Percentiles rank a stretch among this genome's conserved stretches.
Evolutionary conservation across 176 grass and related monocot genomes (phyloP).

Genomic region (Musa acuminata): DNA sequence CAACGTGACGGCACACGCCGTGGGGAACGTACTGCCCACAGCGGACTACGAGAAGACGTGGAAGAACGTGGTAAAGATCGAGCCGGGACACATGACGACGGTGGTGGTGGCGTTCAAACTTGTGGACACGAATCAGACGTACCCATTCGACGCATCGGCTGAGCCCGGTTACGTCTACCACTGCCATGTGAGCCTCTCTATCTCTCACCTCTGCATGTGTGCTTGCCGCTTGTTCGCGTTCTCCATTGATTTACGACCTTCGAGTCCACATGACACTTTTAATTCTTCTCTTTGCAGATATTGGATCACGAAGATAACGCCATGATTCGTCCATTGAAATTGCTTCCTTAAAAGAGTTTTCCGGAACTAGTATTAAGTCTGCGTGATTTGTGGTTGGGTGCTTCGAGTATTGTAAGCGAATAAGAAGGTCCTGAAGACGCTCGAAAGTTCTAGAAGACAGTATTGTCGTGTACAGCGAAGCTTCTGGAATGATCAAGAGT

Average conservation of each 20-base stretch:
- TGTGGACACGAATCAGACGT: constrained; percentile 34
- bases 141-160: constrained; percentile 64
- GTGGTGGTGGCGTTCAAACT: constrained; percentile 51
- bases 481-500: no score
- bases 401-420: no score
- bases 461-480: no score
- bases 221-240: neutral
- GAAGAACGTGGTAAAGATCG: constrained; percentile 69
- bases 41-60: constrained; percentile 59
- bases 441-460: no score
- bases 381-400: no score
- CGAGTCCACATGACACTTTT: no score
- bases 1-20: constrained; percentile 37
- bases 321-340: constrained; percentile 41
- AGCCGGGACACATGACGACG: constrained; percentile 46
- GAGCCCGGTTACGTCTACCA: constrained; percentile 81
- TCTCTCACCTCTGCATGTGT: neutral
- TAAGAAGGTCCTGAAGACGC: no score
- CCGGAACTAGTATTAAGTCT: no score
- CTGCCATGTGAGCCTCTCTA: constrained; percentile 36
- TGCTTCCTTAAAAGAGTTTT: no score
- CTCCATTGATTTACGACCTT: neutral
- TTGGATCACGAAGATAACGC: constrained; percentile 66
- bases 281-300: constrained; percentile 26
- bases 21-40: constrained; percentile 17